Base-by-base conservation (phyloP, 192 early-diverging fungal genomes). In the Spizellomyces sp. region DNA sequence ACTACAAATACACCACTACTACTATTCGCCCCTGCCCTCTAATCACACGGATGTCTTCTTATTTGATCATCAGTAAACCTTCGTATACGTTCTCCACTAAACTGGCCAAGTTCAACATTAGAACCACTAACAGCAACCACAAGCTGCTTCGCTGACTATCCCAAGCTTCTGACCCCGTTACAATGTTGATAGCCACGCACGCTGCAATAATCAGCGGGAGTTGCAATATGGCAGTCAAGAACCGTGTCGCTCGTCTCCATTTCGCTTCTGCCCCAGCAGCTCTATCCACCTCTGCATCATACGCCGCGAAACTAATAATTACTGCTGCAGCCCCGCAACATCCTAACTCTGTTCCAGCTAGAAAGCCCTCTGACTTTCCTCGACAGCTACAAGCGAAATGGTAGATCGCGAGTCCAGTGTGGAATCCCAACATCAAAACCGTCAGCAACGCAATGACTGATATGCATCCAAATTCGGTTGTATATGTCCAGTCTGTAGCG, bases 291-390 rank as follows among this genome's bases (percentile, higher is more conserved):
- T 80, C 77, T 12, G 44, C 70, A 64, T 84, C 83, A 47, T 70
- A 69, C 0, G 80, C 62, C 8, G 74, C 78, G 36, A 81, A n/a
- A n/a, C 74, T 66, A 9, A 84, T 45, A 6, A 81, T 48, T 22
- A 84, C 78, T 14, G 83, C 83, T 10, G 75, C 74, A 17, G 71
- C 69, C 5, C 83, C 83, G 67, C 83, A 84, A 71, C 80, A 84
- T 27, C 80, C 80, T 71, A 74, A 81, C 64, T 84, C 83, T 58
- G 79, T 74, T 6, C 83, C 83, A 9, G 78, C 78, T 41, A 84
- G 58, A 57, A 80, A 84, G n/a, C 77, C 80, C 7, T 69, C 70
- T 47, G 76, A 66, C 58, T 79, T 67, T 22, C 58, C 58, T 4
- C 69, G 66, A 62, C 75, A 77, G 47, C 64, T 67, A 54, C 48